Base-by-base conservation (phyloP, 345 rosid species). In the Salix dunnii region DNA sequence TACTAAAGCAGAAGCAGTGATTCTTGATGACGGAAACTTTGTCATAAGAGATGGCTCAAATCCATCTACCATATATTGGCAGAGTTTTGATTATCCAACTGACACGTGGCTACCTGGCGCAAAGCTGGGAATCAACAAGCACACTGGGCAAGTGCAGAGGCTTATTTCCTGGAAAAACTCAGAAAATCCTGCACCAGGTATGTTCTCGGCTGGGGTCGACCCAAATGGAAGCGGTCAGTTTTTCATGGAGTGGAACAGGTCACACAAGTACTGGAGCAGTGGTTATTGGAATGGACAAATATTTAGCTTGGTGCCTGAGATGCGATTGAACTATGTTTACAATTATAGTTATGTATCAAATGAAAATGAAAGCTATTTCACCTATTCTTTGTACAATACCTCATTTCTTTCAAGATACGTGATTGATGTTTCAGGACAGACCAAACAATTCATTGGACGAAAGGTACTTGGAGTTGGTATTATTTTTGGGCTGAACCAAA, bases 301-400 rank as follows among this genome's bases (percentile, higher is more conserved):
- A 2, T 84, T 76, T 28, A 46, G 51, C 63, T 7, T 0, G 11
- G 68, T 85, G 51, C 85, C 87, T 68, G 85, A 73, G 51, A 82
- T 80, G 82, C 70, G 63, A 14, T 0, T 43, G 61, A 76, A 71
- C 53, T 67, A 53, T 69, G 14, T 76, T 49, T 78, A 5, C 62
- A 80, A 82, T 23, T 82, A 65, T 67, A 78, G 68, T 65, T 85
- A 55, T 64, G 7, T 23, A 4, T 4, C 31, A 10, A 73, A 78
- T 20, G 75, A 72, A 48, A 80, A 82, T 13, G 85, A 82, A 46
- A 80, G 79, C 46, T 85, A 80, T 70, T 85, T 85, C 72, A 69
- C 76, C n/a, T 85, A 80, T 73, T 74, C 74, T 25, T 30, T 85
- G 9, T 73, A 70, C 40, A 74, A 77, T 73, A 5, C 6, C 0